phyloP scores from a whole-genome alignment of 371 early-diverging fungal species.

The Mucor circinelloides region DNA sequence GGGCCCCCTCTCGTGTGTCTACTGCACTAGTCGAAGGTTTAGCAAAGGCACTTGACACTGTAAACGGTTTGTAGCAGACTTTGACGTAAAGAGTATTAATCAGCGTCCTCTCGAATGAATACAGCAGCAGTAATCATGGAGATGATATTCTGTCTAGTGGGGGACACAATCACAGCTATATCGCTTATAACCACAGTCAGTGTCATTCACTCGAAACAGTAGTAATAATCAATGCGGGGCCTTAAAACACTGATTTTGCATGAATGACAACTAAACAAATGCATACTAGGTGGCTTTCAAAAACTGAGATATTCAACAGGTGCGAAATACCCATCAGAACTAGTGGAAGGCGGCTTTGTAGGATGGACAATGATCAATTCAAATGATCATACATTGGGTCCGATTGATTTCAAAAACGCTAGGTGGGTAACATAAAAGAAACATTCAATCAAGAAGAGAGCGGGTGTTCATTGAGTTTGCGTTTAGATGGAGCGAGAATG shows the following conservation, averaged over 20 bases:
- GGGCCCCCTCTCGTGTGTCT: not conserved
- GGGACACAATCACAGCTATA: not conserved
- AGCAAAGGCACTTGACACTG: too few species aligned
- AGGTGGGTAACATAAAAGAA: slow-evolving; percentile 19
- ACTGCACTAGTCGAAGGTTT: too few species aligned
- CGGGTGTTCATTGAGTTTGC: too few species aligned
- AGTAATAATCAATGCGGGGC: not conserved
- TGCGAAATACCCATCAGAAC: slow-evolving; percentile 64
- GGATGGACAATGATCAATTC: slow-evolving; percentile 50
- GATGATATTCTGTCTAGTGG: not conserved
- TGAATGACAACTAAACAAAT: not conserved
- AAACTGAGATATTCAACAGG: slow-evolving; percentile 43
- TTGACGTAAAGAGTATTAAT: not conserved
- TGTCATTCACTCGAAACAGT: not conserved
- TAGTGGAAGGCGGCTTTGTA: slow-evolving; percentile 61
- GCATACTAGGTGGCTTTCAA: slow-evolving; percentile 57
- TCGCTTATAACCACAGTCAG: not conserved
- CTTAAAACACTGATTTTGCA: not conserved
- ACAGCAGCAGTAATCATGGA: not conserved
- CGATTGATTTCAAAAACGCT: slow-evolving; percentile 41
- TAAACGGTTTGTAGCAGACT: too few species aligned
- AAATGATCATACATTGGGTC: slow-evolving; percentile 54
- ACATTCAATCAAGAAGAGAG: too few species aligned
- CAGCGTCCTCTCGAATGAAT: not conserved
- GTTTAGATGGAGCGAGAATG: slow-evolving; percentile 64